Evolutionary conservation across 768 basidiomycete genomes (phyloP).

Genomic region (Rhizopogon roseolus): DNA sequence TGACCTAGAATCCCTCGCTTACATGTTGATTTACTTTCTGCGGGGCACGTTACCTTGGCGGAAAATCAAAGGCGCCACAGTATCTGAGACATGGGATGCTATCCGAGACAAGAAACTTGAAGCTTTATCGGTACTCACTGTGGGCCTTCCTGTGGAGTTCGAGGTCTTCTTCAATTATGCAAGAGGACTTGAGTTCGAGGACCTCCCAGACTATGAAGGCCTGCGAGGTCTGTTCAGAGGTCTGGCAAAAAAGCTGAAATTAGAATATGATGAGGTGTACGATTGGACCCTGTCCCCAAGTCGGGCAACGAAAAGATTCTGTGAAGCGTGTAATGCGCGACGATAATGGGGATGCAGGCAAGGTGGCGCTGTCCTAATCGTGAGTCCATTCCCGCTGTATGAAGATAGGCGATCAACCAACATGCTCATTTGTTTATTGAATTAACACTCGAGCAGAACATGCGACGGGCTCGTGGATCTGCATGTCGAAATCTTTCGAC

Average conservation of each 20-base stretch:
- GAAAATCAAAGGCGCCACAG: conserved; percentile 61
- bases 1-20: conserved; percentile 75
- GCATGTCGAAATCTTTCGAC: background rate
- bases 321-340: conserved; percentile 26
- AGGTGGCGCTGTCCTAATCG: background rate
- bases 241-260: conserved; percentile 12
- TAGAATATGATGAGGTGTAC: conserved; percentile 43
- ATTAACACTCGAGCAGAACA: background rate
- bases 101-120: conserved; percentile 72
- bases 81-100: conserved; percentile 70
- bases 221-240: conserved; percentile 62
- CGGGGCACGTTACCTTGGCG: conserved; percentile 78
- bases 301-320: conserved; percentile 24
- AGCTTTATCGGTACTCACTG: conserved; percentile 61
- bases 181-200: conserved; percentile 79
- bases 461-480: background rate
- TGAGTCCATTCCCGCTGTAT: background rate
- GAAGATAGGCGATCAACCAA: background rate
- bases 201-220: conserved; percentile 86
- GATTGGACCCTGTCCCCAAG: conserved; percentile 25
- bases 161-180: conserved; percentile 76
- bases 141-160: conserved; percentile 76
- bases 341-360: background rate
- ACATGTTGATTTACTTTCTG: conserved; percentile 80
- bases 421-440: background rate